Conservation (phyloP, 345 rosid genomes). For the Lepidium sativum region DNA sequence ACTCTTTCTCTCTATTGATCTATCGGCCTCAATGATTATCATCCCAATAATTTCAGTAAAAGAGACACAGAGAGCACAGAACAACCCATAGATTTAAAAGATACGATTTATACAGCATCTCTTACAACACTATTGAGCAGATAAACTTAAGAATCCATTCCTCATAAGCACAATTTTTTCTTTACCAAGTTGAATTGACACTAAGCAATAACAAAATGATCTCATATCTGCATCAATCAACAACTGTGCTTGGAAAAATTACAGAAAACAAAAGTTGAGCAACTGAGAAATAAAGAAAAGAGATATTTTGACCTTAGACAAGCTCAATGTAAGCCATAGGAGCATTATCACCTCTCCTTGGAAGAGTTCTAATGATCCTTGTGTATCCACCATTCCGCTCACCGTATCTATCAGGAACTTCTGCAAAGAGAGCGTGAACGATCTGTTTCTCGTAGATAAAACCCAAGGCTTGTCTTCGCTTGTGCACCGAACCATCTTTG, state of each 20-base stretch:
- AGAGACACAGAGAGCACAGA: too few species aligned
- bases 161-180: too few species aligned
- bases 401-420: conserved; percentile 79
- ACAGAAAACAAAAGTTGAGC: not conserved
- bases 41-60: too few species aligned
- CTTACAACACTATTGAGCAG: not conserved
- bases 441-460: conserved; percentile 88
- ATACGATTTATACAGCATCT: not conserved
- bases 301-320: conserved; percentile 35
- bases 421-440: conserved; percentile 80
- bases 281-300: not conserved
- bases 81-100: not conserved
- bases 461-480: conserved; percentile 83
- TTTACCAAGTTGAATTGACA: not conserved
- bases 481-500: conserved; percentile 81
- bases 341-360: conserved; percentile 95
- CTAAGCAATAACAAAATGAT: not conserved
- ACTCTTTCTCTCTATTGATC: too few species aligned
- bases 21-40: too few species aligned
- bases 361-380: conserved; percentile 82
- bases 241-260: not conserved
- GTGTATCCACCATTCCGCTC: conserved; percentile 94
- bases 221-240: conserved; percentile 22
- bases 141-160: not conserved
- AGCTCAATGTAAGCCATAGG: conserved; percentile 97